phyloP scores from a whole-genome alignment of 225 moss, liverwort and hornwort species.

The Straminergon stramineum region DNA sequence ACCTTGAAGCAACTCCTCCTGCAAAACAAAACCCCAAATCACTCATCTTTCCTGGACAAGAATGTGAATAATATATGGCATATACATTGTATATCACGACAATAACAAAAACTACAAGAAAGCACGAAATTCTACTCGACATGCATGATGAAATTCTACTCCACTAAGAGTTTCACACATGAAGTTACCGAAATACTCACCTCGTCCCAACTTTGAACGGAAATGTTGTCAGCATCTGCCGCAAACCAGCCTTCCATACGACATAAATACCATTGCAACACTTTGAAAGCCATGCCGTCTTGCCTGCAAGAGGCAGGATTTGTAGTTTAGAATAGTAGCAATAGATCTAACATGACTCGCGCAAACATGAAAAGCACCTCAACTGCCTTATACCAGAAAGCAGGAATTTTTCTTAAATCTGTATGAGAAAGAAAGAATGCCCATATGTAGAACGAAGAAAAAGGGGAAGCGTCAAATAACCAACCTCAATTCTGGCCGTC shows the following conservation, averaged over 20 bases:
- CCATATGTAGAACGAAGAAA: not conserved
- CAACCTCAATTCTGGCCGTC: constrained; percentile 91
- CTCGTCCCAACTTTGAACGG: constrained; percentile 99
- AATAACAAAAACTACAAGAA: not conserved
- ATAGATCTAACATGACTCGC: not conserved
- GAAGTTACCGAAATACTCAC: constrained; percentile 11
- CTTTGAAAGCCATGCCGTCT: constrained; percentile 81
- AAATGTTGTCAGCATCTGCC: constrained; percentile 83
- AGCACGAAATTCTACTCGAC: not conserved
- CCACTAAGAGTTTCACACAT: not conserved
- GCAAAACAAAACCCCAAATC: not conserved
- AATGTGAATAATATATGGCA: not conserved
- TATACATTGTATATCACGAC: not conserved
- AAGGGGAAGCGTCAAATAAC: not conserved
- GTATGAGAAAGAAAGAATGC: not conserved
- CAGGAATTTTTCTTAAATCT: not conserved
- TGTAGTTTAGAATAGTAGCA: not conserved
- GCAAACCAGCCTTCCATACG: constrained; percentile 99
- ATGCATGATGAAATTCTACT: not conserved
- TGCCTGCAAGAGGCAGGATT: constrained; percentile 45
- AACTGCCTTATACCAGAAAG: not conserved
- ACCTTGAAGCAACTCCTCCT: constrained; percentile 96
- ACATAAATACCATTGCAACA: constrained; percentile 97
- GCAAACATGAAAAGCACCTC: not conserved
- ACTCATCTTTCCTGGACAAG: not conserved